Conservation (phyloP, 116 monocot genomes). For the Dioscorea cayenensis region DNA sequence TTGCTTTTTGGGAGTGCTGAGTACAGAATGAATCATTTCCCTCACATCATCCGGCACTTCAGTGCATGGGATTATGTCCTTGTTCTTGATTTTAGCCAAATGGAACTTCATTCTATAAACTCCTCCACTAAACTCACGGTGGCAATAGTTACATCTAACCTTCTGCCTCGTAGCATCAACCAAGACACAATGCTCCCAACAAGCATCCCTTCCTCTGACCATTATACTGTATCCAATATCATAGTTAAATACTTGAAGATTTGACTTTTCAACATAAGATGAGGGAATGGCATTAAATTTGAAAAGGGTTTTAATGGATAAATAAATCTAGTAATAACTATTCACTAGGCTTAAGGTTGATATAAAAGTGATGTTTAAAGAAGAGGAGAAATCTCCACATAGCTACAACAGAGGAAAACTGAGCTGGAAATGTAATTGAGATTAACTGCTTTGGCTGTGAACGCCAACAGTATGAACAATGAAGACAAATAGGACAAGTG, state of each 20-base stretch:
- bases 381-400: no score
- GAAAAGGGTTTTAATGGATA: no score
- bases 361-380: no score
- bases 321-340: no score
- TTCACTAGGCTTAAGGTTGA: no score
- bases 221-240: constrained; percentile 17
- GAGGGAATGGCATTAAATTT: background rate
- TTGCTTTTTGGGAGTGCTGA: constrained; percentile 32
- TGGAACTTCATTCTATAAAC: constrained; percentile 61
- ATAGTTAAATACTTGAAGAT: background rate
- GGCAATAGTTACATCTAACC: constrained; percentile 49
- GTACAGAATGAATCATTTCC: constrained; percentile 25
- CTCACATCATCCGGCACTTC: constrained; percentile 45
- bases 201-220: constrained; percentile 56
- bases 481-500: no score
- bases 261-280: background rate
- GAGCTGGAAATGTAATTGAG: no score
- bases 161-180: constrained; percentile 55
- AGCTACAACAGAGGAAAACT: no score
- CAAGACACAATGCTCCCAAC: constrained; percentile 59
- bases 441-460: no score
- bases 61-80: constrained; percentile 47
- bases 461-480: no score
- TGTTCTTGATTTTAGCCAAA: constrained; percentile 53
- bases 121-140: constrained; percentile 45